These are phyloP conservation scores for Danielia oregonensis DNA, from an alignment of 805 yeast genomes.

Conservation along the genomic window DNA sequence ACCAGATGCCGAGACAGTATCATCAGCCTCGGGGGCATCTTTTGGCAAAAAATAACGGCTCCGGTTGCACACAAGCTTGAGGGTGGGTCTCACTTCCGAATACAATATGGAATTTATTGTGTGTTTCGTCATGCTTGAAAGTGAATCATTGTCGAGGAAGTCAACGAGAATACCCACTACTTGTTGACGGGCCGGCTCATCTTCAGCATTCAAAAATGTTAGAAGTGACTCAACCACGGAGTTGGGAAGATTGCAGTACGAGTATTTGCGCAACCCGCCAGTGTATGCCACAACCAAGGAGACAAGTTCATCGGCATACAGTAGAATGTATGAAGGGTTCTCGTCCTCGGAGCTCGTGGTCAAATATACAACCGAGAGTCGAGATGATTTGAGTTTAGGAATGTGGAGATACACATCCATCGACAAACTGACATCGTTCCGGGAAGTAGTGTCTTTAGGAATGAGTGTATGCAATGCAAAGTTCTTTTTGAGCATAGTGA, in stretches of 20 bases:
- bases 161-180: slow-evolving; percentile 19
- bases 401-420: slow-evolving; percentile 32
- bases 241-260: slow-evolving; percentile 38
- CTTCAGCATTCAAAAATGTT: slow-evolving; percentile 4
- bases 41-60: slow-evolving; percentile 29
- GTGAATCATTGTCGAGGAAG: slow-evolving; percentile 18
- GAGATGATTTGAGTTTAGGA: slow-evolving; percentile 16
- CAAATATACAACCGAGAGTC: slow-evolving; percentile 23
- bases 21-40: slow-evolving; percentile 16
- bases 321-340: slow-evolving; percentile 30
- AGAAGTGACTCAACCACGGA: slow-evolving; percentile 10
- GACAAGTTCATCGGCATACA: slow-evolving; percentile 21
- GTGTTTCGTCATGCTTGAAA: slow-evolving; percentile 21
- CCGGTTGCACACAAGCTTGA: slow-evolving; percentile 26
- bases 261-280: slow-evolving; percentile 39
- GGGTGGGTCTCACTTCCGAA: slow-evolving; percentile 25
- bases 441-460: slow-evolving; percentile 30
- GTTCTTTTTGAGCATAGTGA: slow-evolving; percentile 32
- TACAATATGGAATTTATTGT: slow-evolving; percentile 28
- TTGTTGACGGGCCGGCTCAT: neutral
- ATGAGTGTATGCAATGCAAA: slow-evolving; percentile 30
- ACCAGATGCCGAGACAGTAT: slow-evolving; percentile 3
- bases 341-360: slow-evolving; percentile 13
- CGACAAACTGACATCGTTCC: slow-evolving; percentile 32
- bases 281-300: slow-evolving; percentile 34